Percentiles rank a stretch among this genome's conserved stretches.
These are phyloP conservation scores for Aureobasidium sp. DNA, from an alignment of 2,329 filamentous ascomycete species.

Conservation along the genomic window DNA sequence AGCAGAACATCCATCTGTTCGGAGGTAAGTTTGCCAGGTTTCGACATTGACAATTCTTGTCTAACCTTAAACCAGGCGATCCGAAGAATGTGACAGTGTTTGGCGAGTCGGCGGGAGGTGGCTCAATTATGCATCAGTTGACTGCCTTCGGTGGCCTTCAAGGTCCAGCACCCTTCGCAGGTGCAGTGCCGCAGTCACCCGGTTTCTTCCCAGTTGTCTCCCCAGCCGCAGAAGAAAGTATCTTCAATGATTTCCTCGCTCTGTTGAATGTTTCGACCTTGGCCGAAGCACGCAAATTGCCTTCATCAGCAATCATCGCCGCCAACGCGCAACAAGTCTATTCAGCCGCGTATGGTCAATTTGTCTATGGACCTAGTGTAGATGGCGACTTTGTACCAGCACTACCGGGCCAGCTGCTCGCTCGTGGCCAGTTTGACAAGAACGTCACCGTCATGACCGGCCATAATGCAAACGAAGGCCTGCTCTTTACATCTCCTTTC, in stretches of 20 bases:
- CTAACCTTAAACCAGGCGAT: background rate
- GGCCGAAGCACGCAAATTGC: slow-evolving; percentile 37
- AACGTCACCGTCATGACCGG: slow-evolving; percentile 38
- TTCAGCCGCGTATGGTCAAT: slow-evolving; percentile 36
- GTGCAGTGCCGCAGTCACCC: slow-evolving; percentile 42
- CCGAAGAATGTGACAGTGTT: slow-evolving; percentile 40
- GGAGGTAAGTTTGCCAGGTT: slow-evolving; percentile 41
- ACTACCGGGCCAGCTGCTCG: slow-evolving; percentile 40
- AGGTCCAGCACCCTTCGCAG: slow-evolving; percentile 38
- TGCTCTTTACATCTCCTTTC: slow-evolving; percentile 37
- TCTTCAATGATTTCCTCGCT: slow-evolving; percentile 34
- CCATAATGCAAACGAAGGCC: slow-evolving; percentile 41
- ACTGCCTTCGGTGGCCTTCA: slow-evolving; percentile 44
- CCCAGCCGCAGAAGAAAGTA: slow-evolving; percentile 32
- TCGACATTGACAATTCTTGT: background rate
- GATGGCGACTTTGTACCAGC: slow-evolving; percentile 45
- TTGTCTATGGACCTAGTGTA: slow-evolving; percentile 40
- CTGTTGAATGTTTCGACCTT: slow-evolving; percentile 39
- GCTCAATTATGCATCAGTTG: slow-evolving; percentile 50
- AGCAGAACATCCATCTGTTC: slow-evolving; percentile 47
- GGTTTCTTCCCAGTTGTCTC: slow-evolving; percentile 35
- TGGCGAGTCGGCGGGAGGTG: slow-evolving; percentile 46
- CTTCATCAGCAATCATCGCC: slow-evolving; percentile 33
- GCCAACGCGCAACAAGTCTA: slow-evolving; percentile 40
- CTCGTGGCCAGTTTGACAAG: slow-evolving; percentile 38